A percentile compares a stretch with the other conserved stretches of the same genome.
Conservation (phyloP, 768 basidiomycete species). For the Leucocoprinus leucothites region DNA sequence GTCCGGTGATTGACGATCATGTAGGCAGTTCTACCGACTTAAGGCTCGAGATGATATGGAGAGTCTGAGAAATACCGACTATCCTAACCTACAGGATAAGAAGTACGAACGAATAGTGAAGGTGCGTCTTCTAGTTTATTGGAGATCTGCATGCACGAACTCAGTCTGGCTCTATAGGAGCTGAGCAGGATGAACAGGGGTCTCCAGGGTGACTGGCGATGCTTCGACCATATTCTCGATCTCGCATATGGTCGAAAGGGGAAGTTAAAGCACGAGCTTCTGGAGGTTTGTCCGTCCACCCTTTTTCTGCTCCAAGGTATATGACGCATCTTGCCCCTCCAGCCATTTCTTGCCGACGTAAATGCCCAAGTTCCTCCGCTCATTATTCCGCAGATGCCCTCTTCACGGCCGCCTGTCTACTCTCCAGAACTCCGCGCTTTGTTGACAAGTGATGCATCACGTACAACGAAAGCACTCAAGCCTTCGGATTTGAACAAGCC, state of each 20-base stretch:
- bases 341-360: slow-evolving; percentile 59
- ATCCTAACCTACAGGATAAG: slow-evolving; percentile 24
- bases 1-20: slow-evolving; percentile 8
- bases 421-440: slow-evolving; percentile 61
- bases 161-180: slow-evolving; percentile 35
- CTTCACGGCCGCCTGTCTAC: slow-evolving; percentile 62
- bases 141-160: not conserved
- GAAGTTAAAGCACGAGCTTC: slow-evolving; percentile 62
- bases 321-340: not conserved
- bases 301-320: not conserved
- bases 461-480: slow-evolving; percentile 42
- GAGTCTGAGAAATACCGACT: slow-evolving; percentile 36
- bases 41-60: slow-evolving; percentile 57
- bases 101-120: slow-evolving; percentile 51
- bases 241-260: slow-evolving; percentile 77
- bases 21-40: slow-evolving; percentile 63
- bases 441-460: slow-evolving; percentile 49
- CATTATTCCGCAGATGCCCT: slow-evolving; percentile 49
- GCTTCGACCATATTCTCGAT: slow-evolving; percentile 59
- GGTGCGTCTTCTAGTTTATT: slow-evolving; percentile 29
- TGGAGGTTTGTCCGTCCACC: slow-evolving; percentile 45
- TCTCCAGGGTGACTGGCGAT: slow-evolving; percentile 43
- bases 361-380: slow-evolving; percentile 34
- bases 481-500: slow-evolving; percentile 42
- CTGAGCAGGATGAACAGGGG: slow-evolving; percentile 51